Evolutionary conservation across 257 asterid species (phyloP), one percentile per base, ranked within the genome.

Genomic region (Craterostigma plantagineum): DNA sequence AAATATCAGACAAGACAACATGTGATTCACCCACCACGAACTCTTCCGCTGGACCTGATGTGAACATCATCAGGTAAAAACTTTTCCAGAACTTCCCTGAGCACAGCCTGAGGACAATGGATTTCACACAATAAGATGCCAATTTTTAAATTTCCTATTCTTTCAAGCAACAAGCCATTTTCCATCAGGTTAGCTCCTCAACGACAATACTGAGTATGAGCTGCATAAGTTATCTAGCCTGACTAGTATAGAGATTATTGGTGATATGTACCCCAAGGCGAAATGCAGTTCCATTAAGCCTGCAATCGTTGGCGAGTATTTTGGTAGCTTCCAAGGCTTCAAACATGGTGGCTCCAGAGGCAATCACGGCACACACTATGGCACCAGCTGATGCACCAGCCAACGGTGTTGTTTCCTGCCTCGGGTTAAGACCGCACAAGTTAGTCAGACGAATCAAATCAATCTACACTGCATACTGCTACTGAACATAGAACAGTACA

Each of bases 351-450:
- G 79, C 73, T 55, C 98, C 98, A 17, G 98, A 87, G 44, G 95
- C 95, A 61, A 87, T 61, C 52, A 62, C 85, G 7, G 86, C 98
- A 68, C 95, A 82, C 3, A 87, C 95, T 56, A 87, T 82, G 18
- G 98, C 91, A 41, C 98, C 98, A 23, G 98, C 98, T 30, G 98
- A 87, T n/a, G 98, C 73, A 66, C 98, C 98, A 56, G 95, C 93
- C 48, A 87, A 57, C 12, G 98, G 95, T 4, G 98, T 87, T 38
- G 93, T 73, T 50, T 86, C 92, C 96, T 85, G 66, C 23, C 53
- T 16, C 63, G 43, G 9, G 33, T 15, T 43, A 18, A n/a, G n/a
- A n/a, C n/a, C n/a, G n/a, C n/a, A n/a, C n/a, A 6, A 23, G 30
- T 6, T 23, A 23, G 6, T 23, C 6, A 23, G 6, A 23, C 30